Conservation (phyloP, 176 grass and related monocot species). For the Typha latifolia region DNA sequence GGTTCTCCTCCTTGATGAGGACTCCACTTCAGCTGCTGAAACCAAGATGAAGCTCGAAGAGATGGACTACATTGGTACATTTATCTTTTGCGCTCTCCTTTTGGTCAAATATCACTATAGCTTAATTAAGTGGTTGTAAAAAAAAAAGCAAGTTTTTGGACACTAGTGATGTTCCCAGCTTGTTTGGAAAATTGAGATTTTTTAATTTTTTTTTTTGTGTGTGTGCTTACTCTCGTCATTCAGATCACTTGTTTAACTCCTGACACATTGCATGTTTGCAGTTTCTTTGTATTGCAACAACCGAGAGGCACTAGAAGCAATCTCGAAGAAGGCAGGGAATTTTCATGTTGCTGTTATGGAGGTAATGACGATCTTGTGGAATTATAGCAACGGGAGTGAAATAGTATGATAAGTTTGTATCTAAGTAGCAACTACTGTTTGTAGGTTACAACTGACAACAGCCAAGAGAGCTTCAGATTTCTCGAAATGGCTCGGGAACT, state of each 20-base stretch:
- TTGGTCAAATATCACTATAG: conserved; percentile 1
- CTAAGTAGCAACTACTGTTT: conserved; percentile 3
- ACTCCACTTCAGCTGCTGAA: conserved; percentile 18
- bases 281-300: conserved; percentile 24
- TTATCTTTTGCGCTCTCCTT: not conserved
- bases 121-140: not conserved
- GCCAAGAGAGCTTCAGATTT: conserved; percentile 22
- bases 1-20: conserved; percentile 28
- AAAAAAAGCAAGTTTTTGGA: not conserved
- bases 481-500: conserved; percentile 20
- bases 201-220: not conserved
- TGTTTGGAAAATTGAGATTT: not conserved
- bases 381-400: not conserved
- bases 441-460: conserved; percentile 22
- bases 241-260: not conserved
- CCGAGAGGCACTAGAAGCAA: conserved; percentile 25
- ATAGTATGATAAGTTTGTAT: not conserved
- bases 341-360: conserved; percentile 41
- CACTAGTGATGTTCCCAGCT: not conserved
- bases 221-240: not conserved
- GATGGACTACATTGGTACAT: conserved; percentile 33
- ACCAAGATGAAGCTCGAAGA: conserved; percentile 26
- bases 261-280: conserved; percentile 4
- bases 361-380: conserved; percentile 5
- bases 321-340: conserved; percentile 17